Percentiles rank a stretch among this genome's conserved stretches.
Evolutionary conservation across 352 stramenopile species (phyloP).

Genomic region (Stramenopiles sp.): DNA sequence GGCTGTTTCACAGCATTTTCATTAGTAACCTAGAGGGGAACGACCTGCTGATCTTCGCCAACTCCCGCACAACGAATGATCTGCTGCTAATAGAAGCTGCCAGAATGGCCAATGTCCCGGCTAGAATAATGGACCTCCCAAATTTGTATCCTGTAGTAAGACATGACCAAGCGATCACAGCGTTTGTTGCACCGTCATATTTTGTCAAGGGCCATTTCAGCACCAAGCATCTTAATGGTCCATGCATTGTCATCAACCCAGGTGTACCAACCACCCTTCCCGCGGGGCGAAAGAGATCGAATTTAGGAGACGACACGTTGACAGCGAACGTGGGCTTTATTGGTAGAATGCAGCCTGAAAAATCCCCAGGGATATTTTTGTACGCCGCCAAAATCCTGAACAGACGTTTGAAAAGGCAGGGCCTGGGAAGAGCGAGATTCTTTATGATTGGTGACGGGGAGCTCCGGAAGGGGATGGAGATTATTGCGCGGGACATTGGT

Average conservation of each 20-base stretch:
- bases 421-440: neutral
- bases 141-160: neutral
- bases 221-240: neutral
- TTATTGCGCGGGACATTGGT: no score
- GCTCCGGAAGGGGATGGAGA: neutral
- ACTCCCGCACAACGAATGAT: neutral
- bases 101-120: neutral
- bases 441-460: constrained; percentile 7
- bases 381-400: neutral
- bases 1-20: neutral
- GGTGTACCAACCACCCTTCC: neutral
- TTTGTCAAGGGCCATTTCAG: constrained; percentile 8
- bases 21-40: neutral
- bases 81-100: neutral
- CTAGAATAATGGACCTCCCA: constrained; percentile 8
- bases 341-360: neutral
- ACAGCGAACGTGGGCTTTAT: constrained; percentile 1
- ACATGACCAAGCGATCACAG: neutral
- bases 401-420: neutral
- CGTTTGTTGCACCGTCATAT: neutral
- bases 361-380: constrained; percentile 4
- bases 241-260: neutral
- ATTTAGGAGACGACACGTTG: neutral
- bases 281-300: neutral
- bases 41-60: constrained; percentile 1